phyloP scores from a whole-genome alignment of 768 basidiomycete species.

The Tulasnella sp. region DNA sequence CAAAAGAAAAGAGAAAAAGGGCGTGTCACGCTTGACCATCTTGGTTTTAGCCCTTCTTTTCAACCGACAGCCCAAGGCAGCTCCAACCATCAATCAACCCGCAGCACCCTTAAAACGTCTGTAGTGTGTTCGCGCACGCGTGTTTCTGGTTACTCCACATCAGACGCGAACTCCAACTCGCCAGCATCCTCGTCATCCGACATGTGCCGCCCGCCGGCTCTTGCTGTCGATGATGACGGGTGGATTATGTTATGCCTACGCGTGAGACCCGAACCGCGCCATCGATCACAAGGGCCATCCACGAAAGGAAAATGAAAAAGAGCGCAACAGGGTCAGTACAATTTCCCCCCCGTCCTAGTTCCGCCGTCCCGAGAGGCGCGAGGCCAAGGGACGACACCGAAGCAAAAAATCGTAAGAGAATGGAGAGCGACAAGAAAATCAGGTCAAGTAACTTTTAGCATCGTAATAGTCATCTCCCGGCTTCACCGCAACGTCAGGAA shows the following conservation, averaged over 20 bases:
- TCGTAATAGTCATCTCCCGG: background rate
- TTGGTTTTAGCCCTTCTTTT: background rate
- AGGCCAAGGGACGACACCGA: background rate
- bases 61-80: background rate
- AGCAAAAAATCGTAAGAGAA: background rate
- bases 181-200: conserved; percentile 4
- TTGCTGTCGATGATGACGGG: background rate
- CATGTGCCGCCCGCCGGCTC: background rate
- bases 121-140: background rate
- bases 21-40: background rate
- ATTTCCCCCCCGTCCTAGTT: background rate
- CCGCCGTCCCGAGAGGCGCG: background rate
- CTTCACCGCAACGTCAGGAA: background rate
- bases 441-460: background rate
- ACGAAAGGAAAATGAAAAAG: background rate
- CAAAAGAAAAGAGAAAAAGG: background rate
- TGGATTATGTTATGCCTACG: conserved; percentile 7
- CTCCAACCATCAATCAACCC: background rate
- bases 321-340: background rate
- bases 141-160: background rate
- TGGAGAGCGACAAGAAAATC: background rate
- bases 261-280: background rate
- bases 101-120: background rate
- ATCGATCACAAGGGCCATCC: background rate
- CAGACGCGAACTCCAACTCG: conserved; percentile 18